phyloP scores from a whole-genome alignment of 2,329 filamentous ascomycete genomes.

The Penicillium hesseltinei region DNA sequence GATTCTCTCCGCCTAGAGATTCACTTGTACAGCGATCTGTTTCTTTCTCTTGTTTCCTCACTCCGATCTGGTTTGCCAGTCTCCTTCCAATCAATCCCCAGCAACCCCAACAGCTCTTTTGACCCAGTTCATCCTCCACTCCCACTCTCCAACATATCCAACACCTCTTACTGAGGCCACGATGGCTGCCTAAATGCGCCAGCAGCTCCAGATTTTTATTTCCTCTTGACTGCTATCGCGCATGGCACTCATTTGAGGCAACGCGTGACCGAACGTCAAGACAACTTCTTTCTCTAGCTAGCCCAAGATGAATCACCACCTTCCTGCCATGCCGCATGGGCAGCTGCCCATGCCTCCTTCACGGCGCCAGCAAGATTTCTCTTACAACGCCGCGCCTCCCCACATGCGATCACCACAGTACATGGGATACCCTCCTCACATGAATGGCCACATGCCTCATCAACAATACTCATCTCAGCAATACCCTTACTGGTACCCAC shows the following conservation, averaged over 20 bases:
- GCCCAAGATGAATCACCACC: slow-evolving; percentile 48
- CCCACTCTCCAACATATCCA: slow-evolving; percentile 2
- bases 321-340: slow-evolving; percentile 47
- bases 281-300: slow-evolving; percentile 30
- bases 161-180: slow-evolving; percentile 23
- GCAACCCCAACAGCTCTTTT: slow-evolving; percentile 14
- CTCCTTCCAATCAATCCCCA: slow-evolving; percentile 8
- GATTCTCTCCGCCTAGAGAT: background rate
- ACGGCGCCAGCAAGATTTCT: slow-evolving; percentile 47
- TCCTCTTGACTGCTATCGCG: slow-evolving; percentile 28
- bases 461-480: slow-evolving; percentile 46
- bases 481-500: slow-evolving; percentile 49
- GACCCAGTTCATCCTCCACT: slow-evolving; percentile 8
- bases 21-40: slow-evolving; percentile 13
- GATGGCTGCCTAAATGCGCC: slow-evolving; percentile 39
- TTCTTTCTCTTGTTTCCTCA: background rate
- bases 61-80: background rate
- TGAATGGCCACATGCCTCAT: slow-evolving; percentile 52
- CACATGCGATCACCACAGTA: slow-evolving; percentile 60
- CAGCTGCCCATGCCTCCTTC: slow-evolving; percentile 52
- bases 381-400: slow-evolving; percentile 45
- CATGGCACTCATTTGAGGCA: slow-evolving; percentile 43
- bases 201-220: slow-evolving; percentile 18
- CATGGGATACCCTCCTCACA: slow-evolving; percentile 58
- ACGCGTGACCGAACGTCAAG: slow-evolving; percentile 40